Percentiles rank a stretch among this genome's conserved stretches.
Conservation (phyloP, 164 flowering plant genomes). For the Dillenia turbinata region DNA sequence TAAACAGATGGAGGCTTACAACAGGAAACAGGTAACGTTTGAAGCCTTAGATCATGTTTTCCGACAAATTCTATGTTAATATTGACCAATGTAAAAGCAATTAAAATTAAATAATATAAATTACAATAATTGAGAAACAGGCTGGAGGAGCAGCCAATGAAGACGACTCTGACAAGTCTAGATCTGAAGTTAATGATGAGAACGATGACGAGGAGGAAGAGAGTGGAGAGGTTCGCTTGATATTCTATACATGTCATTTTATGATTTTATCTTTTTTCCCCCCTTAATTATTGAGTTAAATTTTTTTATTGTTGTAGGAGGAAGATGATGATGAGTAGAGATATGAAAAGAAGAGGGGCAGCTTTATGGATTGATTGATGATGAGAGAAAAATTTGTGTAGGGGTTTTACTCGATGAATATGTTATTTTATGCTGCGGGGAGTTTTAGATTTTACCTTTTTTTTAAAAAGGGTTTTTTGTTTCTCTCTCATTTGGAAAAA, state of each 20-base stretch:
- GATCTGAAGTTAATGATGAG: conserved; percentile 48
- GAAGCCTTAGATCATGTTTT: not conserved
- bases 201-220: conserved; percentile 24
- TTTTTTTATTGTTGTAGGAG: not conserved
- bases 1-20: conserved; percentile 51
- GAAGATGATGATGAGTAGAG: conserved; percentile 2
- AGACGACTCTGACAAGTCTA: conserved; percentile 49
- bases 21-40: conserved; percentile 36
- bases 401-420: no score
- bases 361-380: not conserved
- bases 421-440: no score
- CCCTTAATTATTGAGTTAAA: not conserved
- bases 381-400: no score
- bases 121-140: conserved; percentile 4
- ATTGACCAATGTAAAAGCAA: not conserved
- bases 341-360: not conserved
- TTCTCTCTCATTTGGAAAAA: not conserved
- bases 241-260: not conserved
- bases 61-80: no score
- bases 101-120: not conserved
- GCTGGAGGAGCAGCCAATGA: conserved; percentile 31
- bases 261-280: not conserved
- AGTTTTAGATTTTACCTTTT: no score
- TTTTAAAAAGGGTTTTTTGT: not conserved
- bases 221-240: conserved; percentile 34